phyloP scores from a whole-genome alignment of 2,329 filamentous ascomycete genomes.

The Apiospora pterosperma region DNA sequence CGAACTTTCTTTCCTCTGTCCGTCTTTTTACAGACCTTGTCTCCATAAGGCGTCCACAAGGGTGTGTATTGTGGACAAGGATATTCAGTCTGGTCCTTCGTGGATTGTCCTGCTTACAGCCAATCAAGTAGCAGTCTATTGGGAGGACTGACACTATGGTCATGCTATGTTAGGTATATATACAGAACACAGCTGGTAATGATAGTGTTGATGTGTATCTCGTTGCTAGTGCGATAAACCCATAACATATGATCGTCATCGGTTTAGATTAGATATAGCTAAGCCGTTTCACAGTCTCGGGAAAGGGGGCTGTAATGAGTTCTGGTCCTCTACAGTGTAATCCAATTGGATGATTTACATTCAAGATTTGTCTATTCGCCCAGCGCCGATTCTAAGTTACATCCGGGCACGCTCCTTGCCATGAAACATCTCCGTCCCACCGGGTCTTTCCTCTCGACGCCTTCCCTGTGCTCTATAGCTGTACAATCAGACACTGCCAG shows the following conservation, averaged over 20 bases:
- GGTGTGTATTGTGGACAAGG: background rate
- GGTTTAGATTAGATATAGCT: background rate
- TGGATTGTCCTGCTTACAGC: too few relatives aligned
- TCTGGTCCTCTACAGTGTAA: background rate
- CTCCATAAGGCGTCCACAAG: background rate
- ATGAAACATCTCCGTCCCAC: background rate
- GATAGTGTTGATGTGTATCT: too few relatives aligned
- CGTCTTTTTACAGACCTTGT: background rate
- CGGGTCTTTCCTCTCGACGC: conserved; percentile 1
- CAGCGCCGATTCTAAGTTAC: conserved; percentile 7
- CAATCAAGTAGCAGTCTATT: too few relatives aligned
- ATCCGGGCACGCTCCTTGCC: background rate
- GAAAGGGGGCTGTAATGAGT: too few relatives aligned
- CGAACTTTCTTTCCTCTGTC: background rate
- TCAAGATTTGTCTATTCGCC: conserved; percentile 3
- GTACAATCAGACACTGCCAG: background rate
- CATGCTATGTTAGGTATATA: too few relatives aligned
- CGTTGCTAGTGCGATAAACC: too few relatives aligned
- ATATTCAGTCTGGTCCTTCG: too few relatives aligned
- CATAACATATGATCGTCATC: background rate
- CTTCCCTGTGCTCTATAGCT: conserved; percentile 6
- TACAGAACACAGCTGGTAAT: too few relatives aligned
- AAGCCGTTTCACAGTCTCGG: background rate
- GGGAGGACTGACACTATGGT: too few relatives aligned
- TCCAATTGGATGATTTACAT: background rate